Evolutionary conservation across 768 basidiomycete genomes (phyloP).

Genomic region (Russula olivacea): DNA sequence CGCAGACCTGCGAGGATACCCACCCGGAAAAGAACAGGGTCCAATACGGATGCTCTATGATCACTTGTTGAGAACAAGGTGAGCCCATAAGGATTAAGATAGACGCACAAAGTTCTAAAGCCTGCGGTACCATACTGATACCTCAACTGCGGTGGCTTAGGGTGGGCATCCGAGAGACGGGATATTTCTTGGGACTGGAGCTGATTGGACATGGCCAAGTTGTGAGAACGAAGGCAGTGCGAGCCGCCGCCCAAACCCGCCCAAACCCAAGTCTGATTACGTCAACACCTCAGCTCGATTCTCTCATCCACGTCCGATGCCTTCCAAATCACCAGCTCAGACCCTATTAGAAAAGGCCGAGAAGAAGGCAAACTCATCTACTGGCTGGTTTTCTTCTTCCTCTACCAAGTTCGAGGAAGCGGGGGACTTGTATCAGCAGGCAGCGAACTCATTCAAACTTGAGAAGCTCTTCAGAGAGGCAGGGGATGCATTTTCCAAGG

Average conservation of each 20-base stretch:
- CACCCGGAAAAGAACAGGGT: slow-evolving; percentile 91
- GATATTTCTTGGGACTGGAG: slow-evolving; percentile 40
- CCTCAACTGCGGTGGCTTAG: slow-evolving; percentile 59
- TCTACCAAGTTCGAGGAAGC: slow-evolving; percentile 90
- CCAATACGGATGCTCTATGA: slow-evolving; percentile 60
- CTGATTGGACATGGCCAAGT: slow-evolving; percentile 25
- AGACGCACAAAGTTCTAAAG: slow-evolving; percentile 80
- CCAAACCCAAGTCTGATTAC: slow-evolving; percentile 11
- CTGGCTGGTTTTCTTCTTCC: slow-evolving; percentile 83
- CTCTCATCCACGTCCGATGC: slow-evolving; percentile 41
- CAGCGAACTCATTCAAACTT: slow-evolving; percentile 88
- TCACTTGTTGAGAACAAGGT: slow-evolving; percentile 13
- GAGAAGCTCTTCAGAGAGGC: slow-evolving; percentile 90
- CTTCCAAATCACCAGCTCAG: slow-evolving; percentile 73
- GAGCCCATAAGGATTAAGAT: neutral
- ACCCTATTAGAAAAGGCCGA: slow-evolving; percentile 79
- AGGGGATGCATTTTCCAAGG: slow-evolving; percentile 86
- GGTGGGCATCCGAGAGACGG: slow-evolving; percentile 52
- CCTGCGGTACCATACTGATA: slow-evolving; percentile 94
- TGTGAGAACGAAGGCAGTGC: neutral
- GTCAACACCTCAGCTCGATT: neutral
- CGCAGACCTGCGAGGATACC: slow-evolving; percentile 85
- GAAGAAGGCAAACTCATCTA: slow-evolving; percentile 81
- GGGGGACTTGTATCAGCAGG: slow-evolving; percentile 90
- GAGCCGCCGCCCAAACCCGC: no score